Evolutionary conservation across 352 stramenopile species (phyloP), one percentile per base, ranked within the genome.

Genomic region (Pythium aquatile): DNA sequence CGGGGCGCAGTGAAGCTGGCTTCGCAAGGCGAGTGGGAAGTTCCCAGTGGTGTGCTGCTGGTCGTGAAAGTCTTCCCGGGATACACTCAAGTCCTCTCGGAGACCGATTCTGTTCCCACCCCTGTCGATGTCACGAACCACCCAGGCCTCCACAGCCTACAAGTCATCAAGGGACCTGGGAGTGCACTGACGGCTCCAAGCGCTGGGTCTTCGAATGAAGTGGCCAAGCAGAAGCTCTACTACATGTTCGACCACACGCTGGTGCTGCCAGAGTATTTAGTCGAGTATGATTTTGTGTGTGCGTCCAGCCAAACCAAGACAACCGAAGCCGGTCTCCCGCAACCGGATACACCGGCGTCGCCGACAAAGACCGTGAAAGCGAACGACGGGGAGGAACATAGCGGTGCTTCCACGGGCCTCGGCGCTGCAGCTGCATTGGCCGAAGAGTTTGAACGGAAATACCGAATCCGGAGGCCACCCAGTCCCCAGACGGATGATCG

Each of bases 61-160:
- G 78, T 94, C 14, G 83, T 84, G n/a, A 96, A 96, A 56, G 86
- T 91, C 0, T 96, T 96, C 55, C 79, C 87, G 29, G 87, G 87
- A 13, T 85, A 86, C 40, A 90, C 78, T 3, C 87, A 81, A 61
- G 66, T 55, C 29, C 49, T 83, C 3, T 53, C 52, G 2, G 63
- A 75, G 65, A 49, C n/a, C 48, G 28, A 74, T 65, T 8, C 20
- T 13, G n/a, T 69, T 2, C 61, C 65, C 4, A 61, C 32, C n/a
- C 55, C 71, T 30, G 39, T 74, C 3, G 60, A 78, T 44, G 51
- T 37, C 9, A 56, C 66, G 8, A 69, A 87, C 40, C 80, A 81
- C 33, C 39, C 42, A 9, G 80, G 80, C 5, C 39, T 89, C 6
- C 75, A 91, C 26, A 89, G 77, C 44, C 32, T 93, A 17, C 84